Evolutionary conservation across 257 asterid species (phyloP), one percentile per base, ranked within the genome.

Genomic region (Solanum peruvianum): DNA sequence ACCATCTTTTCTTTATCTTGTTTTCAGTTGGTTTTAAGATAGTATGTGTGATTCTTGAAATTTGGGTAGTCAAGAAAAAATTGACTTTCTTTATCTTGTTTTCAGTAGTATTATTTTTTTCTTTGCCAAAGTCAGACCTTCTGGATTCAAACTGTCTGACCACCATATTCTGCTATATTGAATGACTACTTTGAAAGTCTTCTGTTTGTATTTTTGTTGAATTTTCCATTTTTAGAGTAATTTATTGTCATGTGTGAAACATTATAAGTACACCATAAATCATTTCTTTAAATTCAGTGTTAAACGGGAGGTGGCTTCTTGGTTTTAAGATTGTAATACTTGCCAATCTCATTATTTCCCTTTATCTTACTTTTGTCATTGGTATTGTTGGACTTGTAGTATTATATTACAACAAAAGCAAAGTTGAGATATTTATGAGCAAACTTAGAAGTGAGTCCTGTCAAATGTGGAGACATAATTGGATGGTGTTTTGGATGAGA

Each of bases 401-500:
- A 3, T 41, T 84, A 41, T 10, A 25, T 85, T 67, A 11, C 87
- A 64, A 71, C 12, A 44, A 71, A 23, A 18, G 31, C 60, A 27
- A 47, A 44, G 44, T 85, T 85, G 31, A 44, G 27, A 64, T 27
- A 41, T 85, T 71, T 85, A 29, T 23, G 67, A 85, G 44, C 41
- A 64, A 60, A 84, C 9, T 7, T 64, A 37, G 67, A 85, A 47
- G 25, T 41, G 76, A 72, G 89, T 84, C 45, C 87, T 86, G 44
- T 64, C 88, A 92, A 90, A 93, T 91, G 96, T 86, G 86, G 90
- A 89, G 88, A 44, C 41, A 52, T 64, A 64, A 64, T 91, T 87
- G 90, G 94, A 86, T 92, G 94, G 93, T 90, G 91, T 84, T 92
- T 90, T 92, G 95, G 93, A 91, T 93, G 95, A 94, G 94, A 94